Base-by-base conservation (phyloP, 2,329 filamentous ascomycete genomes). In the Fusarium sp. region DNA sequence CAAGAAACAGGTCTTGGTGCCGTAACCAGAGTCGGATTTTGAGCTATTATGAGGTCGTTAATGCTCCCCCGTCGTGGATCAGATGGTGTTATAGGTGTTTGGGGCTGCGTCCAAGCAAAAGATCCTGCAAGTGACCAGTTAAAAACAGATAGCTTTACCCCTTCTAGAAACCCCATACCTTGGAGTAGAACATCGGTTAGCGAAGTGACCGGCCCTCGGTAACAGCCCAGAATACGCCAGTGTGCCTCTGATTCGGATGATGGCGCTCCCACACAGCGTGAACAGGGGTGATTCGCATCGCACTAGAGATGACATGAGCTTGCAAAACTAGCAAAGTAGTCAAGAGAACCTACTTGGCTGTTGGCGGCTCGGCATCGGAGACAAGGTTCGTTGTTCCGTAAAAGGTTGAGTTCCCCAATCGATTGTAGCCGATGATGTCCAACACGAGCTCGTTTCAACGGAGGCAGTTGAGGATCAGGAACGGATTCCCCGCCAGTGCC, bases 371-470 rank as follows among this genome's bases (percentile, higher is more conserved):
- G 83, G 72, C 86, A 88, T 42, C 84, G 83, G 40, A 88, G 79
- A 71, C 86, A 88, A 13, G 82, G 80, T 14, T 81, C 81, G 14
- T 79, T 75, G 34, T 84, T 82, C 38, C 80, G 82, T 16, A 84
- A 78, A 8, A 88, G 79, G 40, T 81, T 81, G 4, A 88, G 80
- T 74, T 88, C 86, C 42, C 83, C 85, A 49, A 88, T 88, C 16
- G 86, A 88, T 71, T 87, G 82, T 2, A 88, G 77, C 23, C 84
- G 82, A 36, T 84, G 82, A 67, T 85, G 85, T 4, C 83, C 84
- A 29, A 84, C 81, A 44, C 85, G 81, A 58, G 82, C 85, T 67
- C 83, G 80, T 75, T 87, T 87, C 60, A 88, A 71, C 4, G 86
- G 86, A 7, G 86, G 86, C 3, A 88, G 78, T 40, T 86, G 76